Conservation (phyloP, 768 basidiomycete species). For the Vishniacozyma victoriae region DNA sequence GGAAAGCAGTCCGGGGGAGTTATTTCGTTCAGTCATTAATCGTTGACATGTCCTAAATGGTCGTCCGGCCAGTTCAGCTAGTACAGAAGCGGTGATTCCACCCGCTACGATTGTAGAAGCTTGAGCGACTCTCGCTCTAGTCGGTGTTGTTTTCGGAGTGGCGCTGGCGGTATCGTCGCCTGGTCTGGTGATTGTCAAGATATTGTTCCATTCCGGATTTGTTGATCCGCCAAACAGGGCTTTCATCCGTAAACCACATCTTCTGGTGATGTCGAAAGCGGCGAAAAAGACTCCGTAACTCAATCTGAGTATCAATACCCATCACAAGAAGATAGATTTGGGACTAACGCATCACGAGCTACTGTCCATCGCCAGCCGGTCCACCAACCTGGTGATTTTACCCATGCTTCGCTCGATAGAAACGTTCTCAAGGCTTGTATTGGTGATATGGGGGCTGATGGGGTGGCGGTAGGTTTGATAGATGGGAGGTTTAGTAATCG, state of each 20-base stretch:
- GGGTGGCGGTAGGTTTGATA: conserved; percentile 3
- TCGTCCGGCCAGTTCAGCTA: conserved; percentile 33
- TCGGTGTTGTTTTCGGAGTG: conserved; percentile 11
- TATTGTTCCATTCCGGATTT: conserved; percentile 18
- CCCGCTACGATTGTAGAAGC: conserved; percentile 40
- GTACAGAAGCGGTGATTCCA: conserved; percentile 35
- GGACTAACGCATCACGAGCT: conserved; percentile 37
- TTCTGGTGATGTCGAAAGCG: conserved; percentile 40
- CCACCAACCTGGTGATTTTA: conserved; percentile 37
- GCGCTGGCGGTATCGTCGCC: background rate
- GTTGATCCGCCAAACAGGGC: conserved; percentile 30
- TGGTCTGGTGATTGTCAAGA: conserved; percentile 7
- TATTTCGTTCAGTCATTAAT: conserved; percentile 14
- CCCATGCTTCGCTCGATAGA: conserved; percentile 30
- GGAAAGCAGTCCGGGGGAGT: background rate
- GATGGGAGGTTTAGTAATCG: conserved; percentile 14
- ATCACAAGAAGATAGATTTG: background rate
- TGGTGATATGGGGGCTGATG: conserved; percentile 15
- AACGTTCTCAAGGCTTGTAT: conserved; percentile 26
- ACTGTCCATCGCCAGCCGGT: conserved; percentile 41
- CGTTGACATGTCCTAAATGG: conserved; percentile 37
- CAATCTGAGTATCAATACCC: conserved; percentile 8
- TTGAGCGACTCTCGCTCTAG: conserved; percentile 40
- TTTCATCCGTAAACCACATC: conserved; percentile 37
- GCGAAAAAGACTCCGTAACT: conserved; percentile 44